These are phyloP conservation scores for Zygosaccharomyces sapae DNA, from an alignment of 1,139 yeast genomes.

Conservation along the genomic window DNA sequence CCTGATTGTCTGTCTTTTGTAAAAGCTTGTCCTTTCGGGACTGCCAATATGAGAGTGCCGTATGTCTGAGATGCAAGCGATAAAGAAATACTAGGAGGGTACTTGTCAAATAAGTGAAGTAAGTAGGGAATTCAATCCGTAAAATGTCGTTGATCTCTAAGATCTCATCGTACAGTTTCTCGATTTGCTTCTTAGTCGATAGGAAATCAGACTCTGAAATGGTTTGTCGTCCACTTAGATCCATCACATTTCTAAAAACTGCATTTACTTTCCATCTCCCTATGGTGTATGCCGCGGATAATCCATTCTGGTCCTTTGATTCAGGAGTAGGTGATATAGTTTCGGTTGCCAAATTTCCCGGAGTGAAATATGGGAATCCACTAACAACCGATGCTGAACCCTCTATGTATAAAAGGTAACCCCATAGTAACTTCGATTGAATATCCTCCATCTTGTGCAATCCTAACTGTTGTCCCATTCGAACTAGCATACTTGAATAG, in stretches of 20 bases:
- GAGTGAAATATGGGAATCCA: slow-evolving; percentile 26
- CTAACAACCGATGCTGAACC: slow-evolving; percentile 32
- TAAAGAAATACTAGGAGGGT: slow-evolving; percentile 26
- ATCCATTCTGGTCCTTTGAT: background rate
- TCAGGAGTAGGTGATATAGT: slow-evolving; percentile 14
- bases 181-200: slow-evolving; percentile 11
- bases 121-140: slow-evolving; percentile 6
- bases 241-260: slow-evolving; percentile 24
- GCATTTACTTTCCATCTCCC: slow-evolving; percentile 27
- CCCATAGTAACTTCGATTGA: slow-evolving; percentile 24
- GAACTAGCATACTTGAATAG: slow-evolving; percentile 28
- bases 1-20: slow-evolving; percentile 10
- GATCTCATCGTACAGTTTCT: slow-evolving; percentile 13
- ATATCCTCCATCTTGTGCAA: slow-evolving; percentile 15
- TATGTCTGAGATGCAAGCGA: slow-evolving; percentile 26
- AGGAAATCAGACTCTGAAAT: slow-evolving; percentile 7
- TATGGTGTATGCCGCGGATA: slow-evolving; percentile 22
- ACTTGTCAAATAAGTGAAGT: slow-evolving; percentile 22
- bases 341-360: slow-evolving; percentile 14
- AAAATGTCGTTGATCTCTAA: slow-evolving; percentile 9
- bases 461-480: slow-evolving; percentile 29
- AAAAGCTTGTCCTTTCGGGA: slow-evolving; percentile 15
- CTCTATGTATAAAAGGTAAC: slow-evolving; percentile 27
- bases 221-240: slow-evolving; percentile 14
- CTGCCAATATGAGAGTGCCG: slow-evolving; percentile 18